Evolutionary conservation across 495 filamentous ascomycete genomes (phyloP), one percentile per base, ranked within the genome.

Genomic region (Jackrogersella multiformis): DNA sequence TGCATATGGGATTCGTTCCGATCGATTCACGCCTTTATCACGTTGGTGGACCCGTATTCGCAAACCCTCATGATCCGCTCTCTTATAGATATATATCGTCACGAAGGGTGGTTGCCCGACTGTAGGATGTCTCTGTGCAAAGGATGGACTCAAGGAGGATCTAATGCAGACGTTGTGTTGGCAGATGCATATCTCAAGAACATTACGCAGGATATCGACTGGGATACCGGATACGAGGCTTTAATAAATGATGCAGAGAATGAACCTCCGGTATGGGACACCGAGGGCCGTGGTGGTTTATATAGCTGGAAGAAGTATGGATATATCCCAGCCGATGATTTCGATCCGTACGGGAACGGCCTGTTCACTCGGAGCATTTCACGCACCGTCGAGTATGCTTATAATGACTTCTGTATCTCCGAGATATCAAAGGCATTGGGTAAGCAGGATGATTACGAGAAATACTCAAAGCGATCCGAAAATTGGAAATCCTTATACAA

Each of bases 1-100:
- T 91, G 87, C 54, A 78, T 78, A 16, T 91, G 88, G 89, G 89
- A 92, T 73, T 86, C 84, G 4, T 92, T 87, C 69, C 82, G 89
- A 8, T 86, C 81, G 35, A 86, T 87, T 34, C 88, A 90, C 61
- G 86, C 86, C 16, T 75, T 92, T 16, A 73, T 92, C 46, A 91
- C 88, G 0, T 66, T 92, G 26, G 61, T 90, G 12, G 89, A 91
- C 70, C 89, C 88, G 0, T 49, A 81, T 6, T 84, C 85, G 0
- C 86, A 90, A 73, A 84, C 85, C 0, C 74, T 79, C 18, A 89
- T 89, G 86, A 80, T 91, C 36, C 79, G 87, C 24, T 85, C 83
- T 63, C 76, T 92, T 32, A 78, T 92, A 5, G 88, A 91, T 69
- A 90, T 86, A 18, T 92, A 91, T 64, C 76, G 81, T 12, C 83